These are phyloP conservation scores for Suillus bovinus DNA, from an alignment of 768 basidiomycete species.

Conservation along the genomic window DNA sequence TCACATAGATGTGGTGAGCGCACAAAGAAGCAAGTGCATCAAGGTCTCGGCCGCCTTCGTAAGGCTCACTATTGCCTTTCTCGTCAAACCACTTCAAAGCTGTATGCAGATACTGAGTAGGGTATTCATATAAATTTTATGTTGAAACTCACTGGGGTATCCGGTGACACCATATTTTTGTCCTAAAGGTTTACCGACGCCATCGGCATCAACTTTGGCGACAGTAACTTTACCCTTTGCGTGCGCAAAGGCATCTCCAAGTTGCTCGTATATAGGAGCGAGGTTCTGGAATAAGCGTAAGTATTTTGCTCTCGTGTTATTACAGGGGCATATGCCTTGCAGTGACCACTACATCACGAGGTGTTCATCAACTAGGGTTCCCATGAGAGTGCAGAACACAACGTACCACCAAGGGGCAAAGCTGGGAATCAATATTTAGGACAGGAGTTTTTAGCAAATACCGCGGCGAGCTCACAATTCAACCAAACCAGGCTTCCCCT, in stretches of 20 bases:
- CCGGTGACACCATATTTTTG: slow-evolving; percentile 78
- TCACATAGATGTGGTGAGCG: slow-evolving; percentile 25
- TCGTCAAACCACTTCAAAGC: slow-evolving; percentile 91
- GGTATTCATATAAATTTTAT: background rate
- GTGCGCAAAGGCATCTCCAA: slow-evolving; percentile 83
- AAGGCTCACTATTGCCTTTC: slow-evolving; percentile 64
- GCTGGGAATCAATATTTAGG: slow-evolving; percentile 37
- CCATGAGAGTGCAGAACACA: slow-evolving; percentile 10
- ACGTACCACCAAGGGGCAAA: slow-evolving; percentile 89
- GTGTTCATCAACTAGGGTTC: background rate
- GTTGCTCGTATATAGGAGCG: slow-evolving; percentile 84
- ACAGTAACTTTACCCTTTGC: slow-evolving; percentile 82
- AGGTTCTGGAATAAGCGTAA: slow-evolving; percentile 58
- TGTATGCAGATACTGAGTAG: slow-evolving; percentile 32
- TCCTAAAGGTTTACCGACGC: slow-evolving; percentile 75
- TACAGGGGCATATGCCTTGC: slow-evolving; percentile 59
- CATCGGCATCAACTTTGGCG: slow-evolving; percentile 93
- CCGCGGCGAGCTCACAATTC: slow-evolving; percentile 70
- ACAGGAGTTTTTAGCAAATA: slow-evolving; percentile 5
- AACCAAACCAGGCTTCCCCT: slow-evolving; percentile 81
- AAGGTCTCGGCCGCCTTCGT: slow-evolving; percentile 79
- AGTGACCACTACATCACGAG: slow-evolving; percentile 63
- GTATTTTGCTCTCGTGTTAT: background rate
- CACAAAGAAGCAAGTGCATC: slow-evolving; percentile 77
- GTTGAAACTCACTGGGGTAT: slow-evolving; percentile 70